Percentiles rank a stretch among this genome's conserved stretches.
Conservation (phyloP, 306 rosid species). For the Psophocarpus tetragonolobus region DNA sequence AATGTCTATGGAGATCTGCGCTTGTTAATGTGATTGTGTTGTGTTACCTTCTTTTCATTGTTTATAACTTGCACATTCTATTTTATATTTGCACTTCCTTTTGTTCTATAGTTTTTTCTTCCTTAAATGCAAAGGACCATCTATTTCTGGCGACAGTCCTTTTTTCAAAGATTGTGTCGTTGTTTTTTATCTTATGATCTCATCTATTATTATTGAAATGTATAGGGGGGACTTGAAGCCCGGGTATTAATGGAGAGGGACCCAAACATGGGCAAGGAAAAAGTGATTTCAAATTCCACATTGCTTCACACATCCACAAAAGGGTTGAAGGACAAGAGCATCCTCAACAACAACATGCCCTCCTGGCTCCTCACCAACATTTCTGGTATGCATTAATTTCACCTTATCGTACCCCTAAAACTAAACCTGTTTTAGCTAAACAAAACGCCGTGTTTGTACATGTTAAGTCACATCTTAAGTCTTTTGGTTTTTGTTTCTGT, state of each 20-base stretch:
- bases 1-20: conserved; percentile 47
- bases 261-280: conserved; percentile 35
- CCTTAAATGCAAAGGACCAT: conserved; percentile 29
- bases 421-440: neutral
- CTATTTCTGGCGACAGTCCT: conserved; percentile 23
- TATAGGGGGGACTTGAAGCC: conserved; percentile 16
- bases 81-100: neutral
- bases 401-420: neutral
- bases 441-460: neutral
- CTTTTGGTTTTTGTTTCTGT: neutral
- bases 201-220: neutral
- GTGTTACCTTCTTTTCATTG: neutral
- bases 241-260: conserved; percentile 35
- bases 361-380: conserved; percentile 48
- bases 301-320: conserved; percentile 27
- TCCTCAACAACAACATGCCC: conserved; percentile 43
- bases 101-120: conserved; percentile 5
- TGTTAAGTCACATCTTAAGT: neutral
- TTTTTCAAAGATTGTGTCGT: neutral
- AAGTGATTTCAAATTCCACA: conserved; percentile 27
- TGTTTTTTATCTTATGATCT: conserved; percentile 6
- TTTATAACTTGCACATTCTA: neutral
- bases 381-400: conserved; percentile 53
- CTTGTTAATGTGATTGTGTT: neutral
- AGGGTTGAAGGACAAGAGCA: conserved; percentile 35